phyloP scores from a whole-genome alignment of 257 asterid genomes.

The Jacaranda mimosifolia region DNA sequence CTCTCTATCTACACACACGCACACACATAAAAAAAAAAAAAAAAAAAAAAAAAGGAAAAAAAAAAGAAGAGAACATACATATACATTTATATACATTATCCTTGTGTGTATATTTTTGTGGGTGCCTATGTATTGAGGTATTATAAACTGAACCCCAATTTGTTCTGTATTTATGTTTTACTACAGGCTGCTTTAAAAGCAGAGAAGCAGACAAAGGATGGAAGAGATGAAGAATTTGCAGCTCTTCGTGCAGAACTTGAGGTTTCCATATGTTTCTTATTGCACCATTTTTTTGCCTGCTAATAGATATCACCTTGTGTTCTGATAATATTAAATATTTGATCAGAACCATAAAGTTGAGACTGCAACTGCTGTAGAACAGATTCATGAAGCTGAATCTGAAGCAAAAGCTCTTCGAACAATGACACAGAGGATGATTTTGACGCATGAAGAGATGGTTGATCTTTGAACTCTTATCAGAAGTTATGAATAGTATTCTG shows the following conservation, averaged over 20 bases:
- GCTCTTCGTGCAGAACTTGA: slow-evolving; percentile 79
- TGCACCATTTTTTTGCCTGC: slow-evolving; percentile 22
- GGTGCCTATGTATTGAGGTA: slow-evolving; percentile 8
- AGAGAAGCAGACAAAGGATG: slow-evolving; percentile 81
- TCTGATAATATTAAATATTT: slow-evolving; percentile 40
- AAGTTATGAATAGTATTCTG: slow-evolving; percentile 16
- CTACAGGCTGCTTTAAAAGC: slow-evolving; percentile 93
- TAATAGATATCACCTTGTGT: slow-evolving; percentile 25
- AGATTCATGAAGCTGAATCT: slow-evolving; percentile 89
- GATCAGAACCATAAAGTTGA: slow-evolving; percentile 83
- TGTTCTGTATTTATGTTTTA: slow-evolving; percentile 24
- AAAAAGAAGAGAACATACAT: background rate
- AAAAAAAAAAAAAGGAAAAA: no score
- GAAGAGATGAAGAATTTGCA: slow-evolving; percentile 80
- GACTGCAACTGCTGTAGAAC: slow-evolving; percentile 69
- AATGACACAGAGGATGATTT: slow-evolving; percentile 97
- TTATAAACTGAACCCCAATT: slow-evolving; percentile 7
- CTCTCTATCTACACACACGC: background rate
- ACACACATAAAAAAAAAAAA: no score
- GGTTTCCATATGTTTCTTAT: slow-evolving; percentile 53
- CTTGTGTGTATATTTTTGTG: background rate
- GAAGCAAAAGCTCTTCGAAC: slow-evolving; percentile 92
- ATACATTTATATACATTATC: background rate
- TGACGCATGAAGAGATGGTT: slow-evolving; percentile 99
- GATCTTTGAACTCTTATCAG: slow-evolving; percentile 32